Evolutionary conservation across 495 filamentous ascomycete genomes (phyloP), one percentile per base, ranked within the genome.

Genomic region (Sporormia fimetaria): DNA sequence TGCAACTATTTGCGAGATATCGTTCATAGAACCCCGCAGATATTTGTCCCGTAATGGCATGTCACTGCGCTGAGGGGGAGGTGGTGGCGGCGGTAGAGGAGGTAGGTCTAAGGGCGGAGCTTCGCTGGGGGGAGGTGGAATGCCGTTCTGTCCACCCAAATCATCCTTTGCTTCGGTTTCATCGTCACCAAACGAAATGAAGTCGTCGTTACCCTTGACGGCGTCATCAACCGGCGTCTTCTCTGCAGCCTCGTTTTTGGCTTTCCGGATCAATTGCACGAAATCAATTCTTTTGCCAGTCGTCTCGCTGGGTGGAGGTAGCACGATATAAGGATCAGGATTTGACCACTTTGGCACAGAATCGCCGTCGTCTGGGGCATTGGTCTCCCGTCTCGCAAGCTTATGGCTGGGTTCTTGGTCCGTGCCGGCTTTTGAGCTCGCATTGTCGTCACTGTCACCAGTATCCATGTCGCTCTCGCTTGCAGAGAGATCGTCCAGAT

Each of bases 191-290:
- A 83, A 78, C 1, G 86, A 85, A 37, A 94, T 93, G 55, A 90
- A 93, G 49, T 94, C 87, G 34, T 77, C 74, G 30, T 77, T 78
- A 0, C 71, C 66, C 9, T 68, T 64, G 14, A 78, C 73, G 6
- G 73, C 62, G 27, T 78, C 73, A 11, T 60, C 63, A 9, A 65
- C 50, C 12, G 65, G 37, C 22, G 52, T 48, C 57, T 70, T 57
- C 37, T 53, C 32, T 42, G 48, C 40, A 16, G 35, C 49, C 3
- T 59, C 56, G 29, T 84, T 67, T 31, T 83, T 75, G 1, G 86
- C 81, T 48, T 92, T 94, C 48, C 85, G 76, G 49, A 94, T 94
- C 37, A 90, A 56, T 48, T 87, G 78, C 18, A 94, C 81, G 21
- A 93, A 76, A 43, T 93, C 83, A 47, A 80, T 76, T 57, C 77